Base-by-base conservation (phyloP, 495 filamentous ascomycete species). In the Aspergillus diversus region DNA sequence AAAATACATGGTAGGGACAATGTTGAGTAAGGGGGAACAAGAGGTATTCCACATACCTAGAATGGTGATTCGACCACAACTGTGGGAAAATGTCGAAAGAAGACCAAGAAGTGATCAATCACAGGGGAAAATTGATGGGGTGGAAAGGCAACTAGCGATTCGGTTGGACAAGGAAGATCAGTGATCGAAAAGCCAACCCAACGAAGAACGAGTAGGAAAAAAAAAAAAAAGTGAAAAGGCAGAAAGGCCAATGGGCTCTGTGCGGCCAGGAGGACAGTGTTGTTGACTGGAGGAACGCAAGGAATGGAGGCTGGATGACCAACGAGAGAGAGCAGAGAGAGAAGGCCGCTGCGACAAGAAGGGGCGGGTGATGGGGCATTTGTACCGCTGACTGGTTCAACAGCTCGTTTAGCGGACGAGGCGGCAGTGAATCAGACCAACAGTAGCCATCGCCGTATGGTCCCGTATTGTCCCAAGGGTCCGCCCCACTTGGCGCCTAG, bases 361-460 rank as follows among this genome's bases (percentile, higher is more conserved):
- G 74, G 67, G 69, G 75, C 73, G 76, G 74, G 72, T 66, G 76
- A 80, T 78, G 76, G 77, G 73, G 77, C 75, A 80, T 79, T 79
- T 81, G 76, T 80, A 80, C 69, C 64, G 64, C 68, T 80, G 32
- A 70, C 63, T 64, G 68, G 66, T 52, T 66, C 63, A 63, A 51
- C 59, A 34, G 52, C 60, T 66, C 49, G 52, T 63, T 57, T 66
- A 69, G 64, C 64, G 60, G 66, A 57, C 57, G 60, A 57, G 42
- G 63, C 60, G 66, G 59, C 51, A 52, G 32, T 49, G 49, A 64
- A 64, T 64, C 64, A 64, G 52, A 61, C 61, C 64, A 63, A 64
- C 61, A 63, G 59, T 59, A 48, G 57, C 16, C 59, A 42, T 35
- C 43, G 48, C 58, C 59, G 55, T 64, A 51, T 46, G 34, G 58